Conservation (phyloP, 352 stramenopile genomes). For the Phytophthora syringae region DNA sequence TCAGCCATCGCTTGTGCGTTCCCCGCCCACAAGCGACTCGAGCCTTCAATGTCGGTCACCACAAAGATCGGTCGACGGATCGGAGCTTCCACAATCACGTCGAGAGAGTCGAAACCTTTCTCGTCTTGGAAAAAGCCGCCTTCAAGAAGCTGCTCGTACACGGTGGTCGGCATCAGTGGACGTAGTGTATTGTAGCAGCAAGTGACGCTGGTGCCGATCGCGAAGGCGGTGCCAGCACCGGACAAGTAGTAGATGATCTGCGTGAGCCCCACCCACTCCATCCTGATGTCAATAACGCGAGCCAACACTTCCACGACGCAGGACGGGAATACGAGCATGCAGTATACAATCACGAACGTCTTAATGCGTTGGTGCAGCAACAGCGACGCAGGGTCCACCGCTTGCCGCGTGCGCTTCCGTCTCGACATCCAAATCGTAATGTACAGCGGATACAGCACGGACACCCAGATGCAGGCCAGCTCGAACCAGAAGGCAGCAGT, state of each 20-base stretch:
- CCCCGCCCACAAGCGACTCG: conserved; percentile 67
- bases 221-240: conserved; percentile 59
- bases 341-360: conserved; percentile 73
- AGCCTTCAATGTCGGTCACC: conserved; percentile 85
- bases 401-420: conserved; percentile 46
- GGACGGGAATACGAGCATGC: conserved; percentile 66
- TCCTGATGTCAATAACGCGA: conserved; percentile 36
- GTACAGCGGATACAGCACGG: conserved; percentile 64
- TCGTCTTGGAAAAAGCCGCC: conserved; percentile 63
- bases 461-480: conserved; percentile 55
- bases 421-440: conserved; percentile 53
- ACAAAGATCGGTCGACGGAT: conserved; percentile 70
- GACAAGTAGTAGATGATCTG: conserved; percentile 71
- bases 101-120: conserved; percentile 31
- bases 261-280: conserved; percentile 52
- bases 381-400: conserved; percentile 52
- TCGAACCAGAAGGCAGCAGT: conserved; percentile 53
- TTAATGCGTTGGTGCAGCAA: conserved; percentile 73
- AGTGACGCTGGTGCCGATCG: conserved; percentile 64
- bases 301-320: conserved; percentile 55
- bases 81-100: conserved; percentile 54
- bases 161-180: conserved; percentile 60
- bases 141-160: conserved; percentile 73
- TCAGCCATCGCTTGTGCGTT: conserved; percentile 59
- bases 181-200: conserved; percentile 70